Base-by-base conservation (phyloP, 345 rosid genomes). In the Syzygium aqueum region DNA sequence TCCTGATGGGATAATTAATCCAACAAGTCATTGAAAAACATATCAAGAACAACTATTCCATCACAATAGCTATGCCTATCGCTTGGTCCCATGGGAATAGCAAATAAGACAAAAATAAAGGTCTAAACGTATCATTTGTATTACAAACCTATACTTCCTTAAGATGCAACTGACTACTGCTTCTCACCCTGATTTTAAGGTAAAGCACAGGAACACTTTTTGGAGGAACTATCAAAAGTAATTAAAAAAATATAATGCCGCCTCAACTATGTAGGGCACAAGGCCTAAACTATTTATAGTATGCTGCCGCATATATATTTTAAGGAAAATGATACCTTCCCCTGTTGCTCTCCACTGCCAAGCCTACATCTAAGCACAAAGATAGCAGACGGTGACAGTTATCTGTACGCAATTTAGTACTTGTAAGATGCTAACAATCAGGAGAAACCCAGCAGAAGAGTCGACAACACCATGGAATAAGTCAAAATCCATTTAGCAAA, bases 401-500 rank as follows among this genome's bases (percentile, higher is more conserved):
- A 90, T 97, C 99, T 50, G 96, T 92, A 65, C 98, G 96, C 93
- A 97, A 90, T 88, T 93, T 97, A 65, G 90, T 85, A 89, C 90
- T 91, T 87, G 86, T 92, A 85, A 97, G 99, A 88, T 94, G 94
- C 92, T 90, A 88, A 96, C 97, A 91, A 96, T 94, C 89, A 95
- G 91, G 92, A 93, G 96, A 93, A 97, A 96, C 88, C 98, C 99
- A 91, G 98, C 98, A 91, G 99, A 89, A 97, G 98, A 92, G 98
- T 96, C 99, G 95, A 94, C 93, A 94, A 87, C 87, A 91, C 88
- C 90, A 90, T 87, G 88, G 92, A 90, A 95, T 87, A 57, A 85
- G 94, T 94, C 95, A 87, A 80, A 40, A 53, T 87, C 88, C 90
- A 90, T 86, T 82, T 89, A 85, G 89, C 84, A 89, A 84, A 87